A percentile compares a stretch with the other conserved stretches of the same genome.
These are phyloP conservation scores for Apodospora peruviana DNA, from an alignment of 495 filamentous ascomycete genomes.

Conservation along the genomic window DNA sequence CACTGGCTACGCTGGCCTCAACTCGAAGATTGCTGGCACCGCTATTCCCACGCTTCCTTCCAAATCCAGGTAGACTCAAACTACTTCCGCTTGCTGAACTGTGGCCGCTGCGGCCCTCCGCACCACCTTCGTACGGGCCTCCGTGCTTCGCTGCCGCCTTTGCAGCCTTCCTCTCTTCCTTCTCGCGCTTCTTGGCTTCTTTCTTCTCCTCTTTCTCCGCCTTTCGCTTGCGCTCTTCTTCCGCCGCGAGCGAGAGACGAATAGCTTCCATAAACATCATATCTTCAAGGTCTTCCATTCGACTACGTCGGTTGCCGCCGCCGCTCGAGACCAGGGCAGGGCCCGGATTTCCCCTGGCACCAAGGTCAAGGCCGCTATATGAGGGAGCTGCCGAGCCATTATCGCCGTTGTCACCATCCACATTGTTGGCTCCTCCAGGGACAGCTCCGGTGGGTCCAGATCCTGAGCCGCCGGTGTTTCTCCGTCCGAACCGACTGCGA, in stretches of 20 bases:
- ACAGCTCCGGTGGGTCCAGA: conserved; percentile 18
- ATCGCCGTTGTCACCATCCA: conserved; percentile 25
- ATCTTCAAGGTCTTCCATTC: conserved; percentile 86
- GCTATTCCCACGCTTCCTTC: conserved; percentile 51
- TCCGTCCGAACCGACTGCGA: conserved; percentile 42
- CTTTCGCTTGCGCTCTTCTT: conserved; percentile 80
- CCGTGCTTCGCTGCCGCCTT: conserved; percentile 56
- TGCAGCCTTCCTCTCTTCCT: conserved; percentile 73
- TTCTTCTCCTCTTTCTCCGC: conserved; percentile 77
- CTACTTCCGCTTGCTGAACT: conserved; percentile 49
- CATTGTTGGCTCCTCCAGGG: conserved; percentile 22
- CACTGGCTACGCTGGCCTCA: conserved; percentile 34
- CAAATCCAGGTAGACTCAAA: conserved; percentile 42
- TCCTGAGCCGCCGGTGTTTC: conserved; percentile 37
- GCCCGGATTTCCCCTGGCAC: conserved; percentile 3
- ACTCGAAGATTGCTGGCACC: conserved; percentile 43
- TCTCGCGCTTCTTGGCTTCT: conserved; percentile 75
- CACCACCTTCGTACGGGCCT: conserved; percentile 38
- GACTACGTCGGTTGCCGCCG: conserved; percentile 49
- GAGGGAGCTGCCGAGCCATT: conserved; percentile 22
- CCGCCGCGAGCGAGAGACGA: conserved; percentile 75
- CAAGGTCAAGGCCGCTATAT: conserved; percentile 18
- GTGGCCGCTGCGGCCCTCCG: conserved; percentile 25
- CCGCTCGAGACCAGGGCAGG: conserved; percentile 10
- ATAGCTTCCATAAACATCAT: conserved; percentile 99